Base-by-base conservation (phyloP, 306 rosid genomes). In the Cyclanthera cordifolia region DNA sequence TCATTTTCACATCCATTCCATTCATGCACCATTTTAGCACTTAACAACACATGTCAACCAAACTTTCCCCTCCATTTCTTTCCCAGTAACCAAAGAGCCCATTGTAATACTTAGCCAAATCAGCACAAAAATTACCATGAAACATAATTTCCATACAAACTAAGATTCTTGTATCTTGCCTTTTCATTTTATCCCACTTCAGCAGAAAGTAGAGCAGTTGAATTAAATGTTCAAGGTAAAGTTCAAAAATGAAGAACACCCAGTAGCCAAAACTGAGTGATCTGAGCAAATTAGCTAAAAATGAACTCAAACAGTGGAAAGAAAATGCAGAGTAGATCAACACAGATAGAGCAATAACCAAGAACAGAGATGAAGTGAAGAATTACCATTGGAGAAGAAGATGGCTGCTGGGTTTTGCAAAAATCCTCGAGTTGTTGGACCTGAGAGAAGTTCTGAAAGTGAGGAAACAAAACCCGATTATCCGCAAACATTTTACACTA, bases 361-460 rank as follows among this genome's bases (percentile, higher is more conserved):
- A 48, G 17, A 58, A 28, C 43, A 55, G 74, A 71, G 74, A 71
- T 25, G 39, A 7, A 43, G 70, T 58, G 2, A 43, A 57, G 34
- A 8, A 47, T 46, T 75, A 90, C 97, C 69, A 32, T 57, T 16
- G 69, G 48, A 15, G 85, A 79, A 80, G 73, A 91, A 86, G 67
- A 81, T 72, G 50, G 71, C 79, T 82, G 85, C n/a, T 82, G 87
- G 80, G 75, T 68, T 77, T 73, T 84, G 84, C 87, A 88, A 73
- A 88, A 88, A 25, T 90, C 99, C 74, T 94, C 97, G 60, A 85
- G 86, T 57, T 88, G 99, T 51, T 86, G 99, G 81, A 85, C 85
- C 72, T 79, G 87, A 73, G 95, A 87, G 83, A 80, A 79, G 65
- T 79, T 83, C 80, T 85, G 90, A 55, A 82, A 80, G 72, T 80